Evolutionary conservation across 225 moss, liverwort and hornwort species (phyloP), one percentile per base, ranked within the genome.

Genomic region (Pseudisothecium myosuroides): DNA sequence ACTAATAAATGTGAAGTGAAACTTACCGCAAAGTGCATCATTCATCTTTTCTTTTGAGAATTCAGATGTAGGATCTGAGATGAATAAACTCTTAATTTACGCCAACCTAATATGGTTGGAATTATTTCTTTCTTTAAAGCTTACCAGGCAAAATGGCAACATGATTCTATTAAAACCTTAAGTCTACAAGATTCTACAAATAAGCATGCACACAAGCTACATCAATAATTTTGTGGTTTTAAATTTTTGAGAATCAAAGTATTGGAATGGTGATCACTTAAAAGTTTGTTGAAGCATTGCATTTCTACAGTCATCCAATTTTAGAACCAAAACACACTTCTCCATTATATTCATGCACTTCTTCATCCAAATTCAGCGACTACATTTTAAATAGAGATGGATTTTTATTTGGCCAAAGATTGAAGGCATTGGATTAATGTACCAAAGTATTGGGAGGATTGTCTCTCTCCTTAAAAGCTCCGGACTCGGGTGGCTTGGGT

Each of bases 361-460:
- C 37, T 37, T 24, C 24, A 55, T 54, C 37, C 36, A 50, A 36
- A 9, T 37, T 54, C 0, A 0, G 0, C 0, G 0, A 5, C 37
- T 9, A 54, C 0, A 1, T 24, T 37, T 54, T 0, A 36, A 54
- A 36, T 36, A 15, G 4, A 77, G 22, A 15, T 23, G 6, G 15
- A 14, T 50, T 9, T 13, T 14, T 8, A 10, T 45, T 0, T 1
- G 2, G 7, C 1, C 1, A 0, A 74, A 49, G 59, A 27, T 26
- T 73, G 8, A 22, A 60, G 43, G 64, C 34, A 52, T 65, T 31
- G 28, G 28, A 82, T 41, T 45, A 47, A 68, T 87, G 81, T 91
- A 97, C 96, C n/a, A 94, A 88, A 83, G 96, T 94, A 64, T 97
- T 97, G 16, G 97, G 96, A 74, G 96, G 97, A 63, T 97, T 97